A percentile compares a stretch with the other conserved stretches of the same genome.
Evolutionary conservation across 164 flowering plant species (phyloP).

Genomic region (Berberis thunbergii): DNA sequence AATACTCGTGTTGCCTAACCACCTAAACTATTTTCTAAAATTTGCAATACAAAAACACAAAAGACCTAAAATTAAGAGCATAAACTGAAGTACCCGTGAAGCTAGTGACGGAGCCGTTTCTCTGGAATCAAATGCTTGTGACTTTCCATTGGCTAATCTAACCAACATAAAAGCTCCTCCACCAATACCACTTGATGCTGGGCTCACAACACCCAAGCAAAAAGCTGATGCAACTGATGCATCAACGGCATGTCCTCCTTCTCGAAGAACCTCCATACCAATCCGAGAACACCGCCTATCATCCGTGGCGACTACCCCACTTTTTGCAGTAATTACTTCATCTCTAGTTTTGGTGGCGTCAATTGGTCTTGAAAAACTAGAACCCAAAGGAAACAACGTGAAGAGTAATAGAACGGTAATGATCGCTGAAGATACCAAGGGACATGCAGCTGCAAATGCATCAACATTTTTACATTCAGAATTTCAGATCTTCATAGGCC

Average conservation of each 20-base stretch:
- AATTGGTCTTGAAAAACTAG: not conserved
- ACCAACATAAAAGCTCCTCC: constrained; percentile 61
- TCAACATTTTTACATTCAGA: not conserved
- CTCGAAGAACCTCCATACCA: constrained; percentile 36
- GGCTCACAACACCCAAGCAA: constrained; percentile 62
- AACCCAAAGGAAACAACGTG: not conserved
- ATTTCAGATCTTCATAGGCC: no score
- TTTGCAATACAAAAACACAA: not conserved
- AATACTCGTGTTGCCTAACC: not conserved
- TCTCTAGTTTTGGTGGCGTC: not conserved
- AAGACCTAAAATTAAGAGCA: not conserved
- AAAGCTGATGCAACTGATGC: constrained; percentile 56
- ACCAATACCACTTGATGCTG: constrained; percentile 68
- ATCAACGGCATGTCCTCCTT: constrained; percentile 64
- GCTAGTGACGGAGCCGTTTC: constrained; percentile 56
- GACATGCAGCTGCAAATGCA: not conserved
- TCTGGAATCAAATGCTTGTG: constrained; percentile 51
- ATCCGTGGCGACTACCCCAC: constrained; percentile 56
- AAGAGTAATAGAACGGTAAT: not conserved
- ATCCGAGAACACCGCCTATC: constrained; percentile 50
- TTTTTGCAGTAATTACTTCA: not conserved
- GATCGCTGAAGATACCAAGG: not conserved
- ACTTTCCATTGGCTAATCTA: constrained; percentile 29
- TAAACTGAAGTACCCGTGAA: constrained; percentile 30
- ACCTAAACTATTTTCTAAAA: not conserved